Base-by-base conservation (phyloP, 1,139 yeast genomes). In the Pichia sp. region DNA sequence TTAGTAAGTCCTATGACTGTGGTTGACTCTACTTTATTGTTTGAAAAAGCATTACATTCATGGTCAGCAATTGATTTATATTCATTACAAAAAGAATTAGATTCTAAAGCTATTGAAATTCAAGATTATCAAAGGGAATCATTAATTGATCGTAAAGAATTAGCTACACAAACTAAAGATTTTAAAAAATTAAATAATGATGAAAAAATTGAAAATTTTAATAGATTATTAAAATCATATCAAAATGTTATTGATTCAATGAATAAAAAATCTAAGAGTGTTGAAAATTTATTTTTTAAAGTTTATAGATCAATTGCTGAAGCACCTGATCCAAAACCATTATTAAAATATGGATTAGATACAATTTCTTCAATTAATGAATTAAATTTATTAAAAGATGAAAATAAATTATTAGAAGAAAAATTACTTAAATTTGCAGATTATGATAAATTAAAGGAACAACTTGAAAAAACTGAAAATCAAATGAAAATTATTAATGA, bases 261-360 rank as follows among this genome's bases (percentile, higher is more conserved):
- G 55, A 87, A 97, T 3, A 80, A 78, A 57, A 79, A 92, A 57
- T 81, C 87, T 54, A 88, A 89, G 62, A 72, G 67, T 44, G 81
- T 86, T 1, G 97, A 92, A 61, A 72, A 74, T 36, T 74, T 81
- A 43, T 84, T 92, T 61, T 78, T 89, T 65, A 81, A 81, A 28
- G 71, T 87, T 31, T 90, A 90, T 68, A 73, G 89, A 51, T 70
- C 79, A 30, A 69, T 92, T 11, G 87, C 89, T 2, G 96, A 90
- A 61, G 92, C 95, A 0, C 97, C 97, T 0, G 97, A 92, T 66
- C 97, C 97, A 3, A 77, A 76, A 52, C 95, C 96, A 3, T 67
- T 90, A 43, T 69, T 90, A 50, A 88, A 86, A 58, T 75, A 79
- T 36, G 79, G 94, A 3, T 66, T 86, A 34, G 87, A 84, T 48